A percentile compares a stretch with the other conserved stretches of the same genome.
Conservation (phyloP, 2,329 filamentous ascomycete species). For the Alternaria rosae region DNA sequence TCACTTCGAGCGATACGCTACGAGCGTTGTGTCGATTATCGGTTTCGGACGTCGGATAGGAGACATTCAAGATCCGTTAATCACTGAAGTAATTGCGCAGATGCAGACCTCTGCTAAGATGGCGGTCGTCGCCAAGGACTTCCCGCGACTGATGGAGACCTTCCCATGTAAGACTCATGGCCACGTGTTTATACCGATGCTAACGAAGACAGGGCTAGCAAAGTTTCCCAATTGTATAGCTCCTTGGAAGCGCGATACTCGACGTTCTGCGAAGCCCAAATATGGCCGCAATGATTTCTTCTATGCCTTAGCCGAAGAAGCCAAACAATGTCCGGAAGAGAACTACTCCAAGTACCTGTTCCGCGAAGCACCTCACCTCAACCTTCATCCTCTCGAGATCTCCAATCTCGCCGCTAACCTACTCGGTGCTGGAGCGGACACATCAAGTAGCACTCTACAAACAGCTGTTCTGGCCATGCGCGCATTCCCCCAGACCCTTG, state of each 20-base stretch:
- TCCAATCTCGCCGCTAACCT: constrained; percentile 42
- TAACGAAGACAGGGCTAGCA: constrained; percentile 53
- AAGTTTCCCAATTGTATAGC: constrained; percentile 58
- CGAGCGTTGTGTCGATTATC: constrained; percentile 63
- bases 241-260: constrained; percentile 46
- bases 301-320: constrained; percentile 43
- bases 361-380: constrained; percentile 39
- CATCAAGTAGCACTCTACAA: constrained; percentile 42
- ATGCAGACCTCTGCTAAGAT: constrained; percentile 66
- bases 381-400: constrained; percentile 38
- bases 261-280: constrained; percentile 27
- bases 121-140: constrained; percentile 58
- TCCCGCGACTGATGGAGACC: constrained; percentile 66
- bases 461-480: constrained; percentile 43
- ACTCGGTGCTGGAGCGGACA: constrained; percentile 44
- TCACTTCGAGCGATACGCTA: constrained; percentile 62
- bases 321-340: constrained; percentile 36
- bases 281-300: constrained; percentile 43
- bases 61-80: constrained; percentile 61
- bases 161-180: constrained; percentile 48
- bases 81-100: constrained; percentile 65
- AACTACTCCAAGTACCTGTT: constrained; percentile 53
- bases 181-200: rapidly evolving
- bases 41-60: constrained; percentile 63
- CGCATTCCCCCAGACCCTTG: constrained; percentile 38